phyloP scores from a whole-genome alignment of 495 filamentous ascomycete genomes.

The Bacidia rubella region DNA sequence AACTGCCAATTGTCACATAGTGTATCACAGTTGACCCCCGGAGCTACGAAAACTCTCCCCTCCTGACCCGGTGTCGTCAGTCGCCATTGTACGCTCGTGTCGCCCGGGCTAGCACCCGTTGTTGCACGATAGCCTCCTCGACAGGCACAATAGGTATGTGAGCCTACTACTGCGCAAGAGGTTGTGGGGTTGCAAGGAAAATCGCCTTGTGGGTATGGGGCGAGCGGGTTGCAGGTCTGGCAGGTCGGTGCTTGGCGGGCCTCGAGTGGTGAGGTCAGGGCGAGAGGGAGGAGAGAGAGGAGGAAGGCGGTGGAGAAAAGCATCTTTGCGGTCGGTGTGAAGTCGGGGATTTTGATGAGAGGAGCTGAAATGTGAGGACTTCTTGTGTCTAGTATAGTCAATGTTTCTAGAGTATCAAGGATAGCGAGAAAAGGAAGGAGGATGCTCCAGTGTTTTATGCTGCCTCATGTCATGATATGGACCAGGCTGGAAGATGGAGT shows the following conservation, averaged over 20 bases:
- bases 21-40: constrained; percentile 22
- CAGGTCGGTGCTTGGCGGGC: constrained; percentile 1
- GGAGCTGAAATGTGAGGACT: background rate
- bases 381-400: background rate
- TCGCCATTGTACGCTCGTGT: constrained; percentile 12
- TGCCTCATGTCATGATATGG: background rate
- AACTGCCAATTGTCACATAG: constrained; percentile 20
- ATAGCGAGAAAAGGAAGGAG: background rate
- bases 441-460: background rate
- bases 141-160: constrained; percentile 16
- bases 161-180: constrained; percentile 7
- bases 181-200: constrained; percentile 16
- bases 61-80: constrained; percentile 17
- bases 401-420: background rate
- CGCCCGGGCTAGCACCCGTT: background rate
- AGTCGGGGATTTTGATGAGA: background rate
- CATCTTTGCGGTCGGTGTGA: background rate
- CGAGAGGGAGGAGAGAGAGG: constrained; percentile 13
- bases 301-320: background rate
- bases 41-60: constrained; percentile 25
- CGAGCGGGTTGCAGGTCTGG: constrained; percentile 12
- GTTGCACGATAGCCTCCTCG: constrained; percentile 7
- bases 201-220: background rate
- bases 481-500: background rate
- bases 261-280: background rate